Base-by-base conservation (phyloP, 305 asterid genomes). In the Salvia sclarea region DNA sequence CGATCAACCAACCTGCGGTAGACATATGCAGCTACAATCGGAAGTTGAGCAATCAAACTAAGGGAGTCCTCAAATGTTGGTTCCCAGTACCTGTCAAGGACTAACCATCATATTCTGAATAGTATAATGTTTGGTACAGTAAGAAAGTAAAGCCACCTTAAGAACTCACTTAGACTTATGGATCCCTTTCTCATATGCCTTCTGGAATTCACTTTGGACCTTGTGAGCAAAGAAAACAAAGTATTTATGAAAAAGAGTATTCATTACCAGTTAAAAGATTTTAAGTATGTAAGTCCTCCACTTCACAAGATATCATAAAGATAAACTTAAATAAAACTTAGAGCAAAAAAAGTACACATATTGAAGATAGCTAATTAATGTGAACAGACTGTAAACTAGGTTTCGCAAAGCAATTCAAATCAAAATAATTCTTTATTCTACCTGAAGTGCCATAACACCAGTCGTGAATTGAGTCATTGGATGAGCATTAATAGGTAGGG, bases 401-500 rank as follows among this genome's bases (percentile, higher is more conserved):
- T 58, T 37, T 33, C 63, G 37, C 18, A 37, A 50, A 66, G 49
- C 66, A 72, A 72, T 31, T 44, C 4, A 41, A 40, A 70, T 47
- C n/a, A 68, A 73, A 24, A 55, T 8, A 64, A 67, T 33, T 53
- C 28, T 64, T 57, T 52, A 58, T 21, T 72, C 49, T 66, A 92
- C 75, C 78, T 73, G 75, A 73, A 77, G 81, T 44, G 97, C 97
- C 97, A 91, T 88, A 76, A 91, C 95, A 64, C 96, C 96, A 50
- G 96, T 88, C 24, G 95, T 76, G 79, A 90, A 90, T 79, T 90
- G 97, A 73, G 97, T 90, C 97, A 91, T 91, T 20, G 97, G 96
- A 82, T 91, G 97, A 68, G 97, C 90, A 60, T 81, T 81, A 73
- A 81, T 69, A 38, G 96, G 96, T 73, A 91, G 78, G 21, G 91